A percentile compares a stretch with the other conserved stretches of the same genome.
Evolutionary conservation across 441 rosid genomes (phyloP).

Genomic region (Syzygium malaccense): DNA sequence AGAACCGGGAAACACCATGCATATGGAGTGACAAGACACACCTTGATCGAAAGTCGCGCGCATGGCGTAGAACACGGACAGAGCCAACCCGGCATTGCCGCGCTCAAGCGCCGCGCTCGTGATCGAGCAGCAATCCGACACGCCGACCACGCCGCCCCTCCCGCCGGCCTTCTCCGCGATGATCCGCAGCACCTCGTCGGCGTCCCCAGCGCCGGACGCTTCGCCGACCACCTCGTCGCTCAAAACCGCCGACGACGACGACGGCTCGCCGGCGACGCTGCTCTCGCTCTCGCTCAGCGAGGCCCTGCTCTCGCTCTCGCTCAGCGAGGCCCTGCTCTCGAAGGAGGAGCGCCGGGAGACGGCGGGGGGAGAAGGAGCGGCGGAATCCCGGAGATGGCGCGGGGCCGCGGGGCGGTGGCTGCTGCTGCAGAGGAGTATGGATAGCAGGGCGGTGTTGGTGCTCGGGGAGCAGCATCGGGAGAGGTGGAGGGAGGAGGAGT

Average conservation of each 20-base stretch:
- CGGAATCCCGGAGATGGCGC: neutral
- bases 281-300: constrained; percentile 24
- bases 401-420: neutral
- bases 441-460: constrained; percentile 14
- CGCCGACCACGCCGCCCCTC: constrained; percentile 36
- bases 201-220: constrained; percentile 49
- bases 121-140: constrained; percentile 46
- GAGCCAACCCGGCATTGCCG: constrained; percentile 62
- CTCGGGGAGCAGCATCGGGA: neutral
- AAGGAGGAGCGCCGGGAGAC: neutral
- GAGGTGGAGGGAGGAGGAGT: neutral
- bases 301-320: constrained; percentile 25
- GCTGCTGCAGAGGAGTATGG: constrained; percentile 11
- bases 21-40: neutral
- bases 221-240: constrained; percentile 35
- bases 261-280: constrained; percentile 12
- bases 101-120: constrained; percentile 53
- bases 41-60: constrained; percentile 78
- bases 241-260: constrained; percentile 12
- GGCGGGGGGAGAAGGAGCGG: neutral
- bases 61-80: constrained; percentile 85
- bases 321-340: constrained; percentile 25
- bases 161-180: constrained; percentile 23
- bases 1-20: neutral
- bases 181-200: constrained; percentile 52